phyloP scores from a whole-genome alignment of 139 green algal genomes.

The Asterochloris sp. region DNA sequence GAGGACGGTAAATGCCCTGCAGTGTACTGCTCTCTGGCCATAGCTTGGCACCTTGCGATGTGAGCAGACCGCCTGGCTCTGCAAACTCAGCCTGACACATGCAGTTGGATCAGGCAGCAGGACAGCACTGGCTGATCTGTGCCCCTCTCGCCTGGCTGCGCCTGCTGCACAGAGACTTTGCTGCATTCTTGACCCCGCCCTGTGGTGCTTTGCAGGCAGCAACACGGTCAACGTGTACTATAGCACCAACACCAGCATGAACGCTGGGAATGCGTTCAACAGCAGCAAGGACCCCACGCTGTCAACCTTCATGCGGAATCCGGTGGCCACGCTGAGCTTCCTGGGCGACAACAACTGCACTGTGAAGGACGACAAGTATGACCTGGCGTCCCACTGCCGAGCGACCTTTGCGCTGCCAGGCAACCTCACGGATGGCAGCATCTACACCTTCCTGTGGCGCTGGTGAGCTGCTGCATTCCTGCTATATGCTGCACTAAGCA shows the following conservation, averaged over 20 bases:
- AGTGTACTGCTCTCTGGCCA: no score
- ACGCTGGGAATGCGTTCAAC: conserved; percentile 8
- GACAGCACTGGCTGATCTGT: no score
- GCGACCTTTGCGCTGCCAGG: background rate
- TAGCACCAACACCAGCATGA: conserved; percentile 10
- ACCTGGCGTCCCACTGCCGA: conserved; percentile 9
- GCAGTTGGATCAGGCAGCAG: no score
- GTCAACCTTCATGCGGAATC: conserved; percentile 11
- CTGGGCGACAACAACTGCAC: background rate
- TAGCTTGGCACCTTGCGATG: no score
- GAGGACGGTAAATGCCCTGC: background rate
- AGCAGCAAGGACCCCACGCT: conserved; percentile 11
- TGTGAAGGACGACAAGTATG: conserved; percentile 7
- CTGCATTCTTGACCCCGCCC: no score
- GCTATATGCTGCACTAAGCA: no score
- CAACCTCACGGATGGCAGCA: conserved; percentile 7
- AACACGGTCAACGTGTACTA: background rate
- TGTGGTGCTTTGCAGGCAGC: background rate
- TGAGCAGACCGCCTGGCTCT: no score
- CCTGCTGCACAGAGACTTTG: no score
- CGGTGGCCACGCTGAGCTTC: background rate
- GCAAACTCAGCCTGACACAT: no score
- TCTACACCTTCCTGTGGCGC: conserved; percentile 17
- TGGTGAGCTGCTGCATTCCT: background rate
- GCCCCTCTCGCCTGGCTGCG: no score